phyloP scores from a whole-genome alignment of 2,329 filamentous ascomycete genomes.

The Hypoxylon sp. region DNA sequence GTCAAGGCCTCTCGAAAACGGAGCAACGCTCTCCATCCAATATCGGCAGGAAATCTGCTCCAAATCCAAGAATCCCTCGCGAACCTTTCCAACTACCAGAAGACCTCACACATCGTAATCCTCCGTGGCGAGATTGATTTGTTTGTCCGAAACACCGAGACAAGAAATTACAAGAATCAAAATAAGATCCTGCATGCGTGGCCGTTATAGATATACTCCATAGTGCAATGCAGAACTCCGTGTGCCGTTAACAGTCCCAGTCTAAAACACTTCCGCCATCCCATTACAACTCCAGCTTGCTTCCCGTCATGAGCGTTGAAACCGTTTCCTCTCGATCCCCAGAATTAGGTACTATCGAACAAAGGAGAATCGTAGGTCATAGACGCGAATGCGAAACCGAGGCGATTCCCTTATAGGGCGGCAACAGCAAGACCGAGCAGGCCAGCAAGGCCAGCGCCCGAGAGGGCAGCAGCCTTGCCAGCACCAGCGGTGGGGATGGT shows the following conservation, averaged over 20 bases:
- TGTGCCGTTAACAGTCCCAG: conserved; percentile 51
- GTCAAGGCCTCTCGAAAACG: conserved; percentile 34
- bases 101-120: conserved; percentile 59
- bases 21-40: conserved; percentile 34
- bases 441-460: conserved; percentile 72
- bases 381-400: conserved; percentile 53
- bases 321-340: conserved; percentile 55
- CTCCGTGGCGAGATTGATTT: conserved; percentile 53
- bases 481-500: conserved; percentile 68
- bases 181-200: conserved; percentile 56
- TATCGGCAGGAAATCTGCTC: conserved; percentile 26
- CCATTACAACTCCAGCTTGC: conserved; percentile 52
- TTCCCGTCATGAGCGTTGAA: conserved; percentile 59
- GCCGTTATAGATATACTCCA: conserved; percentile 54
- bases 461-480: conserved; percentile 69
- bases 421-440: conserved; percentile 72
- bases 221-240: conserved; percentile 57
- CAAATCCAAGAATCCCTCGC: conserved; percentile 37
- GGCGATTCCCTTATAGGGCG: conserved; percentile 67
- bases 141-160: conserved; percentile 56
- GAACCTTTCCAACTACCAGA: conserved; percentile 43
- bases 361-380: conserved; percentile 60
- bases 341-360: conserved; percentile 60
- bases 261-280: conserved; percentile 51
- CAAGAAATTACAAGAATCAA: conserved; percentile 63